A percentile compares a stretch with the other conserved stretches of the same genome.
phyloP scores from a whole-genome alignment of 495 filamentous ascomycete genomes.

The Ascodesmis nigricans region DNA sequence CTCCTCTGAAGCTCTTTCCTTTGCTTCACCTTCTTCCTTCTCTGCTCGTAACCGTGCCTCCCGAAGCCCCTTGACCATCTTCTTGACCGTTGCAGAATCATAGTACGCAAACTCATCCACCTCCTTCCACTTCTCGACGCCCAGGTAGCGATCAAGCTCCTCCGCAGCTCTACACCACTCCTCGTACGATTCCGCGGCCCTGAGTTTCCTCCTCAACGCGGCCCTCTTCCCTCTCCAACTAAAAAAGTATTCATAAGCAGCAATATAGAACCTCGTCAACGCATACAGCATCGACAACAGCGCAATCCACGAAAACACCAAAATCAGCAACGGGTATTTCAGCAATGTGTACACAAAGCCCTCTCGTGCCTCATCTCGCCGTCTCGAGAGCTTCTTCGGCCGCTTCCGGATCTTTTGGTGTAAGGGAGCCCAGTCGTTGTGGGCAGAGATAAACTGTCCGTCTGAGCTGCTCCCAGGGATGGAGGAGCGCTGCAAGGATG shows the following conservation, averaged over 20 bases:
- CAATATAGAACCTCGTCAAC: slow-evolving; percentile 70
- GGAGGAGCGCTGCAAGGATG: no score
- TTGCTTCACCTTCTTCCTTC: slow-evolving; percentile 20
- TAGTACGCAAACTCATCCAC: slow-evolving; percentile 87
- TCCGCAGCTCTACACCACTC: slow-evolving; percentile 65
- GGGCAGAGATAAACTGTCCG: slow-evolving; percentile 42
- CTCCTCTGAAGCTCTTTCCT: slow-evolving; percentile 36
- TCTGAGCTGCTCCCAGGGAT: slow-evolving; percentile 15
- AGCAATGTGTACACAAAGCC: slow-evolving; percentile 70
- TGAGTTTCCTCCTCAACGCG: slow-evolving; percentile 43
- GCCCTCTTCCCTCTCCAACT: slow-evolving; percentile 55
- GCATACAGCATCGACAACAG: slow-evolving; percentile 45
- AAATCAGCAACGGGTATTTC: slow-evolving; percentile 73
- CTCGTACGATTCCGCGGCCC: slow-evolving; percentile 44
- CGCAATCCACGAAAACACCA: slow-evolving; percentile 59
- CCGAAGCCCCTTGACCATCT: slow-evolving; percentile 52
- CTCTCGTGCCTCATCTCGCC: slow-evolving; percentile 80
- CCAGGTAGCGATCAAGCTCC: slow-evolving; percentile 59
- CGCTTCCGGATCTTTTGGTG: slow-evolving; percentile 37
- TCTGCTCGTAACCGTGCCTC: slow-evolving; percentile 36
- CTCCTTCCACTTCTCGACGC: slow-evolving; percentile 69
- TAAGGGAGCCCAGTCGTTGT: slow-evolving; percentile 72
- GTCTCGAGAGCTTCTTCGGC: slow-evolving; percentile 26
- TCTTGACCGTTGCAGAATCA: slow-evolving; percentile 56
- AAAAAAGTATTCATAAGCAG: slow-evolving; percentile 57